Conservation (phyloP, 2,329 filamentous ascomycete genomes). For the Pseudogymnoascus sp. region DNA sequence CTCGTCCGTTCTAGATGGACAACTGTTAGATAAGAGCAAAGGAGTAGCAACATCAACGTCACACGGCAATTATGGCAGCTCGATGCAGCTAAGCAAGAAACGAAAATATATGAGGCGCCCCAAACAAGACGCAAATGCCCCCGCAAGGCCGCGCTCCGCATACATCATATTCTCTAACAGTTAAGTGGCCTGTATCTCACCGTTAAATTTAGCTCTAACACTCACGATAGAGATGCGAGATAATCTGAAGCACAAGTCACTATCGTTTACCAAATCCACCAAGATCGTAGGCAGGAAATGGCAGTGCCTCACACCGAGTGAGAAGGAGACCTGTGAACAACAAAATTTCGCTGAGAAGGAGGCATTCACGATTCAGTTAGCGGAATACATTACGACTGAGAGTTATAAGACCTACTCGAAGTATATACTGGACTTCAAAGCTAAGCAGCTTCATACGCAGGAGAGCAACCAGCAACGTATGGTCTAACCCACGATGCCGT, state of each 20-base stretch:
- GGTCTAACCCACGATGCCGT: too few relatives aligned
- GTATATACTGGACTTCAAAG: too few relatives aligned
- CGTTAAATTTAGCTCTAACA: conserved; percentile 16
- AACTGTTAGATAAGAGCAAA: conserved; percentile 49
- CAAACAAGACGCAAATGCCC: conserved; percentile 72
- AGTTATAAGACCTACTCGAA: conserved; percentile 57
- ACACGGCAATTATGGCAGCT: conserved; percentile 38
- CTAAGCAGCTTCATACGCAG: too few relatives aligned
- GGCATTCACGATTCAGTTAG: conserved; percentile 59
- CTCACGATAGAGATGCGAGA: conserved; percentile 56
- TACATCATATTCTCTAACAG: conserved; percentile 87
- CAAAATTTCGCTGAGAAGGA: conserved; percentile 55
- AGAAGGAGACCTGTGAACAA: conserved; percentile 63
- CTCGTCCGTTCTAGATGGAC: conserved; percentile 36
- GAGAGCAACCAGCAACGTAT: too few relatives aligned
- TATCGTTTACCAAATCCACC: conserved; percentile 71
- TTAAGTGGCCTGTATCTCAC: conserved; percentile 34
- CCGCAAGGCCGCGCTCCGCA: conserved; percentile 70
- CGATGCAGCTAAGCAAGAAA: conserved; percentile 44
- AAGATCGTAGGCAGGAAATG: conserved; percentile 71
- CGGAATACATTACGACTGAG: conserved; percentile 65
- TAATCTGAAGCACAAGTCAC: conserved; percentile 60
- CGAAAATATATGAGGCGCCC: conserved; percentile 71
- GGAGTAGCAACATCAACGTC: conserved; percentile 37
- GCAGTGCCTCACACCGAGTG: conserved; percentile 56